phyloP scores from a whole-genome alignment of 352 stramenopile genomes.

The Aphanomyces astaci region DNA sequence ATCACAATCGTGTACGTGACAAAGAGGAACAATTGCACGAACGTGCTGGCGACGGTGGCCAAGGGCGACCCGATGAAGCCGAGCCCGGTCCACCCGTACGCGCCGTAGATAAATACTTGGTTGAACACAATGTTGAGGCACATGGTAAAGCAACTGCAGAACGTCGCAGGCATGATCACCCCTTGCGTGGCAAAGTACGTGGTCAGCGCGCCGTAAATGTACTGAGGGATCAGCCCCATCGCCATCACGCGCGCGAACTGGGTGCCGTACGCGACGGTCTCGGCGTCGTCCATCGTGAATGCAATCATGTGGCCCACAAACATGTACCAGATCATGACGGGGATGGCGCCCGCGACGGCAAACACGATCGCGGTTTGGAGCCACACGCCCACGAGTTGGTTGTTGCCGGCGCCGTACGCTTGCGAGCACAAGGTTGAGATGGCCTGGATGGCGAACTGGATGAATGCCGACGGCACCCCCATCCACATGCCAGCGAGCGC shows the following conservation, averaged over 20 bases:
- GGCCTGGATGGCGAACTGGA: slow-evolving; percentile 43
- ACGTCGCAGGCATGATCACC: slow-evolving; percentile 39
- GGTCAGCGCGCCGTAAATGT: slow-evolving; percentile 36
- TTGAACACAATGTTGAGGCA: slow-evolving; percentile 38
- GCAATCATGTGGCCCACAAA: slow-evolving; percentile 37
- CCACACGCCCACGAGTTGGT: slow-evolving; percentile 42
- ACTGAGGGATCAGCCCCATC: slow-evolving; percentile 34
- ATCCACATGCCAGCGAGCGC: slow-evolving; percentile 42
- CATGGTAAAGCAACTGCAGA: slow-evolving; percentile 36
- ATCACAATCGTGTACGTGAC: slow-evolving; percentile 39
- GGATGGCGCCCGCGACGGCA: slow-evolving; percentile 31
- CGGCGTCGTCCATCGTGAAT: slow-evolving; percentile 37
- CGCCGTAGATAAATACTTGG: slow-evolving; percentile 39
- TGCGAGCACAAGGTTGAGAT: slow-evolving; percentile 47
- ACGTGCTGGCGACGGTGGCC: slow-evolving; percentile 39
- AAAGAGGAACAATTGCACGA: slow-evolving; percentile 39
- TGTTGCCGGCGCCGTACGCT: slow-evolving; percentile 46
- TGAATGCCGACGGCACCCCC: slow-evolving; percentile 38
- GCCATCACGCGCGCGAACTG: slow-evolving; percentile 37
- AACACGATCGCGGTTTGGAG: slow-evolving; percentile 41
- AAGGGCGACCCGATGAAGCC: slow-evolving; percentile 42
- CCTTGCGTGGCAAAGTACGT: slow-evolving; percentile 38
- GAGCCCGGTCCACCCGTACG: slow-evolving; percentile 29
- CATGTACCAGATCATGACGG: slow-evolving; percentile 43
- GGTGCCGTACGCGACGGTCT: slow-evolving; percentile 34